Evolutionary conservation across 345 rosid genomes (phyloP), one percentile per base, ranked within the genome.

Genomic region (Rhodamnia rubescens): DNA sequence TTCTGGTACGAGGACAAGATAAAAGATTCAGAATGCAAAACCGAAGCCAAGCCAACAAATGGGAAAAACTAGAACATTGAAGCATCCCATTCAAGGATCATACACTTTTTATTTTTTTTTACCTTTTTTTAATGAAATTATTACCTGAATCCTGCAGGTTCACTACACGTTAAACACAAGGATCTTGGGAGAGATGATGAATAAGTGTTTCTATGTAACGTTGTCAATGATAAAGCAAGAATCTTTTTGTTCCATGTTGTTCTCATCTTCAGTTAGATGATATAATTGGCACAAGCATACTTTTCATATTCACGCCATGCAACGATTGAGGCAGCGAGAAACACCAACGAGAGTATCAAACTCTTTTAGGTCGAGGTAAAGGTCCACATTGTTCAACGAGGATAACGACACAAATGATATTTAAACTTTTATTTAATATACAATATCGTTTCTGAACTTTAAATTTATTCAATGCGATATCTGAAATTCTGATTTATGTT

Each of bases 1-100:
- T 89, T 89, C 69, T 91, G 94, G 96, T 89, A 92, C 83, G 90
- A 92, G 47, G 89, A 86, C 83, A 91, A 92, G 82, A 91, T 92
- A 2, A 24, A 14, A 3, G 64, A 85, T n/a, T 6, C 56, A 24
- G 83, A 55, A 18, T 24, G 24, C 9, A 0, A 82, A 82, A 29
- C 32, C 59, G 0, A 52, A 82, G 78, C 78, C 78, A 36, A 69
- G 47, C 47, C 78, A 18, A 4, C 78, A 69, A 18, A 69, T 8
- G 78, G 7, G 44, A 13, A 32, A 16, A 69, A 64, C 75, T 64
- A 64, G 44, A 64, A 64, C 75, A 64, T 64, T 32, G 75, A 27
- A 59, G 74, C 74, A 59, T 6, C 74, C 74, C 20, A 59, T 27
- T 61, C 21, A 61, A 61, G 8, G 15, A 27, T 61, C 29, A 24